These are phyloP conservation scores for Ilyonectria destructans DNA, from an alignment of 2,329 filamentous ascomycete species.

Conservation along the genomic window DNA sequence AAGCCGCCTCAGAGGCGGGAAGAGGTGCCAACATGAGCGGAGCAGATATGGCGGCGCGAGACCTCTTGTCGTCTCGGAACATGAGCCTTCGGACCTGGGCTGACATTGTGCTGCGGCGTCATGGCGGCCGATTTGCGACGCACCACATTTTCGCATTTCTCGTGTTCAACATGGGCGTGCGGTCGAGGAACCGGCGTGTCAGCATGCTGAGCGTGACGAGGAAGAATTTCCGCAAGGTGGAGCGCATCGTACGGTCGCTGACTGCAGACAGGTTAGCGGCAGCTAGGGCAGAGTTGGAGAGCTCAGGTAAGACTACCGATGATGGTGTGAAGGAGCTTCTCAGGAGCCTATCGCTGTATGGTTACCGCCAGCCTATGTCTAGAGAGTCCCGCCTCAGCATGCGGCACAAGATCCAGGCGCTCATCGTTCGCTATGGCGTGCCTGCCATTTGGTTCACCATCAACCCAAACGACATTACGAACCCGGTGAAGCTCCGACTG, in stretches of 20 bases:
- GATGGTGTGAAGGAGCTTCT: not conserved
- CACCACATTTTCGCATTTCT: conserved; percentile 17
- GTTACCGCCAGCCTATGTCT: too few species aligned
- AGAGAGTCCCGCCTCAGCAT: too few species aligned
- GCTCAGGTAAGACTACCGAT: not conserved
- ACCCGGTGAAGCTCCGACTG: too few species aligned
- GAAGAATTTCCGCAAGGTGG: not conserved
- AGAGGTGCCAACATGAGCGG: not conserved
- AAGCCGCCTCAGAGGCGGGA: not conserved
- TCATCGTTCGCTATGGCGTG: too few species aligned
- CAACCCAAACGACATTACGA: too few species aligned
- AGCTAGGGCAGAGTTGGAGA: not conserved
- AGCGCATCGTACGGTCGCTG: conserved; percentile 7
- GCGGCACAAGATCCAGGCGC: too few species aligned
- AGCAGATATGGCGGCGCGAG: not conserved
- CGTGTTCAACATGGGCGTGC: conserved; percentile 8
- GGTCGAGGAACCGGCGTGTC: conserved; percentile 19
- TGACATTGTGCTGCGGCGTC: not conserved
- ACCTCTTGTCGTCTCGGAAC: conserved; percentile 14
- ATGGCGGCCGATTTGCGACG: conserved; percentile 1
- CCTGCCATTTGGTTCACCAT: too few species aligned
- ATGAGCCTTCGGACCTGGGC: conserved; percentile 11
- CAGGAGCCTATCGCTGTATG: not conserved
- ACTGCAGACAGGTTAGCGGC: not conserved
- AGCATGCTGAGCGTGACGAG: conserved; percentile 8